Evolutionary conservation across 306 rosid genomes (phyloP).

Genomic region (Gleditsia sinensis): DNA sequence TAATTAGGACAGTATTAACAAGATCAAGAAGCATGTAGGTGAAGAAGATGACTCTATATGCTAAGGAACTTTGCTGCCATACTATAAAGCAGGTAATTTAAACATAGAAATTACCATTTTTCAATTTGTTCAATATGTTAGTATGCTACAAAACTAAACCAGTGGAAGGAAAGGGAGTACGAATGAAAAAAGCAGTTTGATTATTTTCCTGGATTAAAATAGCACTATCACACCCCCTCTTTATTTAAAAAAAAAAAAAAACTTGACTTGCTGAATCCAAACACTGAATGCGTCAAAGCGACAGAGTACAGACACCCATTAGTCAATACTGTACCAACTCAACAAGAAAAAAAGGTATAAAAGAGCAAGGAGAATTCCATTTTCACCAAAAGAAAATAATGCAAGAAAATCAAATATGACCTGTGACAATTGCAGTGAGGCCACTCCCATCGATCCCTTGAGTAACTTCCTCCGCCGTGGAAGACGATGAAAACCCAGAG

Average conservation of each 20-base stretch:
- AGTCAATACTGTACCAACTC: not conserved
- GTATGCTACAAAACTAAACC: not conserved
- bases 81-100: not conserved
- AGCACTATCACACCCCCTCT: not conserved
- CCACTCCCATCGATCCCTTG: slow-evolving; percentile 68
- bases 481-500: slow-evolving; percentile 76
- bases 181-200: not conserved
- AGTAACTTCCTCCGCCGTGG: slow-evolving; percentile 82
- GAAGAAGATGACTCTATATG: not conserved
- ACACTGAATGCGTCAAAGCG: too few species aligned
- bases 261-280: too few species aligned
- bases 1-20: not conserved
- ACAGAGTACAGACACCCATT: not conserved
- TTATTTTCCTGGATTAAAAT: not conserved
- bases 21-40: not conserved
- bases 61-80: not conserved
- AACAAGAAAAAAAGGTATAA: not conserved
- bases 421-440: slow-evolving; percentile 88
- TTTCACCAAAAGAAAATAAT: not conserved
- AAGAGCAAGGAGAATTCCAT: not conserved
- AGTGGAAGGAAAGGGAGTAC: not conserved
- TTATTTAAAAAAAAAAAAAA: not conserved
- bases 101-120: not conserved
- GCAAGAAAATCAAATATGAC: slow-evolving; percentile 20
- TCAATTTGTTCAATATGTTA: not conserved